Evolutionary conservation across 139 green algal species (phyloP).

Genomic region (Yamagishiella unicocca): DNA sequence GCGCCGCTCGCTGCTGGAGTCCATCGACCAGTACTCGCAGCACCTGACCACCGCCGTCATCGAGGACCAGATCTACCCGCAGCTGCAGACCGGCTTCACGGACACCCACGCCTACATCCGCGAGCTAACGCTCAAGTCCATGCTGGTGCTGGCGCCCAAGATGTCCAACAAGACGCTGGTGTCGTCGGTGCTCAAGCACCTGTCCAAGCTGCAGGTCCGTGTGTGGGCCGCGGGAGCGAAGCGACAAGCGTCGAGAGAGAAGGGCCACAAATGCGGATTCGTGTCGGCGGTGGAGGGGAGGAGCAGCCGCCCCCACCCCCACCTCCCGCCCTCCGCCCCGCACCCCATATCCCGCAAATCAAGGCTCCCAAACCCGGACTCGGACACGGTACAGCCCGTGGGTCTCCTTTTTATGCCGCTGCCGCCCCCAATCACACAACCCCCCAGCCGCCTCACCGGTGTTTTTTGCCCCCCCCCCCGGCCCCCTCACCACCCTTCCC

Average conservation of each 20-base stretch:
- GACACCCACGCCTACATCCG: constrained; percentile 94
- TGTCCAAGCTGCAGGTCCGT: constrained; percentile 91
- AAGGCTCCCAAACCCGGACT: no score
- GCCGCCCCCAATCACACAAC: not conserved
- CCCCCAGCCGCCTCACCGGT: not conserved
- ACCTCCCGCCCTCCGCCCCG: no score
- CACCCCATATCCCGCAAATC: no score
- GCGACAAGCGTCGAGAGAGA: no score
- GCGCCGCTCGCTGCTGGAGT: constrained; percentile 90
- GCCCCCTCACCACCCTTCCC: not conserved
- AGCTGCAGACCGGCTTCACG: constrained; percentile 86
- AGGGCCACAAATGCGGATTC: no score
- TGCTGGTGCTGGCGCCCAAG: constrained; percentile 92
- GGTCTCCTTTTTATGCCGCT: not conserved
- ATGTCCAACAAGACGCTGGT: constrained; percentile 90
- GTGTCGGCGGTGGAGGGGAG: no score
- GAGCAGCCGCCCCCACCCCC: no score
- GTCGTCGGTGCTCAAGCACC: constrained; percentile 92
- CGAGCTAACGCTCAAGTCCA: constrained; percentile 97
- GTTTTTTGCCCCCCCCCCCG: not conserved
- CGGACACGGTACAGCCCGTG: no score
- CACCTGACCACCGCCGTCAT: constrained; percentile 74
- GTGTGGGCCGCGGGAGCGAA: no score
- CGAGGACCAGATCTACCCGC: constrained; percentile 91
- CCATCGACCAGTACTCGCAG: constrained; percentile 79